Conservation (phyloP, 2,329 filamentous ascomycete genomes). For the Neurospora sp. region DNA sequence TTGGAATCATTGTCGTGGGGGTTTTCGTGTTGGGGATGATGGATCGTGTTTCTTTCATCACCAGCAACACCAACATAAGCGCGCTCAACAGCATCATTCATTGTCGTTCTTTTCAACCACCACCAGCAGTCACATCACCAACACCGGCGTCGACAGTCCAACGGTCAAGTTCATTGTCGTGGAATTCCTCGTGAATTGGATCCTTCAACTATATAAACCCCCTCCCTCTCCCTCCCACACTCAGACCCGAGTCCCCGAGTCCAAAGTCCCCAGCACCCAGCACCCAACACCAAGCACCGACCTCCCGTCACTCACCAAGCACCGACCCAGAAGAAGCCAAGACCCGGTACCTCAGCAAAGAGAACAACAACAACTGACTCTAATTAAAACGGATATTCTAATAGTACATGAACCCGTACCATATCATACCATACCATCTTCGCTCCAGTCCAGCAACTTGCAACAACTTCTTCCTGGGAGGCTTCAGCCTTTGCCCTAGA, state of each 20-base stretch:
- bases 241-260: neutral
- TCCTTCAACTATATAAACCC: neutral
- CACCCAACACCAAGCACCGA: neutral
- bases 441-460: neutral
- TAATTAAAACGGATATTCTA: conserved; percentile 27
- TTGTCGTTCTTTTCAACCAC: neutral
- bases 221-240: neutral
- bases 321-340: neutral
- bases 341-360: neutral
- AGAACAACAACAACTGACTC: conserved; percentile 13
- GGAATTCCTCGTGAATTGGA: neutral
- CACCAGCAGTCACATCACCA: neutral
- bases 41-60: neutral
- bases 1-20: neutral
- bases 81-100: neutral
- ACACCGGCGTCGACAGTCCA: neutral
- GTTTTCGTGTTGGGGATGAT: neutral
- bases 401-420: conserved; percentile 22
- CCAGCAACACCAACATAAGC: neutral
- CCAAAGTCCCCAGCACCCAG: neutral
- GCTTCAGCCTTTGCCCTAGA: conserved; percentile 1
- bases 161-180: neutral
- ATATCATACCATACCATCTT: neutral
- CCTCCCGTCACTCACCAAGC: neutral
- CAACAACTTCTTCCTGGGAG: neutral